Conservation (phyloP, 768 basidiomycete genomes). For the Boletus eberwhitei region DNA sequence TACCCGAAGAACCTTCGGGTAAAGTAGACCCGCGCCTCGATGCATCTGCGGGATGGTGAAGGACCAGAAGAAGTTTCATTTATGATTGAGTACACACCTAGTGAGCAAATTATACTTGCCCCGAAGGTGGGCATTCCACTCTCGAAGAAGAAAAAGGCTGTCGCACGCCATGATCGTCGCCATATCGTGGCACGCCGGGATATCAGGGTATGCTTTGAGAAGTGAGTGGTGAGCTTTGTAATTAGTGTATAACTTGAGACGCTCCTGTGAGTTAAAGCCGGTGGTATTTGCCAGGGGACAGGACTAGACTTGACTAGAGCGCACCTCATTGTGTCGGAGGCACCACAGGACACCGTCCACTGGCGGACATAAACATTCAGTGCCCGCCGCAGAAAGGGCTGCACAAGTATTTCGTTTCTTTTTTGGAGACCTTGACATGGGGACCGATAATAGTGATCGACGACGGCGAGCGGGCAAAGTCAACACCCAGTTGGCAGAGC, state of each 20-base stretch:
- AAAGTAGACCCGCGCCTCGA: slow-evolving; percentile 37
- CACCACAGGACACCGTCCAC: slow-evolving; percentile 23
- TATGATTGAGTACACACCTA: slow-evolving; percentile 19
- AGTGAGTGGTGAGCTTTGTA: slow-evolving; percentile 35
- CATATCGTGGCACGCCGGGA: slow-evolving; percentile 24
- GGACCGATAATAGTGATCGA: neutral
- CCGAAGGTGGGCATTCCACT: slow-evolving; percentile 32
- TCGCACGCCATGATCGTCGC: slow-evolving; percentile 28
- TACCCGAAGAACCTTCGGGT: slow-evolving; percentile 41
- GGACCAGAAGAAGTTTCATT: neutral
- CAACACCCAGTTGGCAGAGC: neutral
- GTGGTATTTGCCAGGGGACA: neutral
- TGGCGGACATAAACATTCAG: slow-evolving; percentile 11
- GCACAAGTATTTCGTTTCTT: slow-evolving; percentile 16
- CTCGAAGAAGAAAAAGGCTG: slow-evolving; percentile 30
- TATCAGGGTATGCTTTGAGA: slow-evolving; percentile 29
- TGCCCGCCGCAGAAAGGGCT: slow-evolving; percentile 15
- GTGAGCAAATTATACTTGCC: slow-evolving; percentile 34
- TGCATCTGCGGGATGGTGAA: slow-evolving; percentile 30
- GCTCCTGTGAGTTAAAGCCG: slow-evolving; percentile 19
- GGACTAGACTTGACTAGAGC: neutral
- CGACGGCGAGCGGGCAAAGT: neutral
- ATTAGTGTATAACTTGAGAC: slow-evolving; percentile 36
- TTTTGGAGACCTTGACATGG: slow-evolving; percentile 7
- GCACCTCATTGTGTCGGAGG: slow-evolving; percentile 31